These are phyloP conservation scores for Rubia occidens DNA, from an alignment of 305 asterid species.

Conservation along the genomic window DNA sequence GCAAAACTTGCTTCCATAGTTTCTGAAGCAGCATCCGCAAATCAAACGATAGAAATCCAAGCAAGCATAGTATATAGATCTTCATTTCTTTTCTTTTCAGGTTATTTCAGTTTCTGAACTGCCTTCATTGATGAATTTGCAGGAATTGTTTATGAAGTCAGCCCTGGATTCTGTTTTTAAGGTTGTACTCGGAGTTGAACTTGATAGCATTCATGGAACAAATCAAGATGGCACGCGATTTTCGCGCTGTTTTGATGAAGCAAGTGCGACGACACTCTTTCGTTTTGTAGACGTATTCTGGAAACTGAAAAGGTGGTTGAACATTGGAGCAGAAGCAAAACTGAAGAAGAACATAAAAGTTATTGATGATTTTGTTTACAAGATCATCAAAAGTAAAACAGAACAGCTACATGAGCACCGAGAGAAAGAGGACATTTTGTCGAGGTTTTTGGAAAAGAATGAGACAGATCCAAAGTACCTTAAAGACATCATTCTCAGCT, in stretches of 20 bases:
- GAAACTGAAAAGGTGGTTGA: conserved; percentile 35
- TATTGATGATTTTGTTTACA: conserved; percentile 33
- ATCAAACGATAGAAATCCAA: conserved; percentile 20
- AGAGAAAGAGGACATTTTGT: conserved; percentile 41
- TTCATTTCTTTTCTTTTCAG: not conserved
- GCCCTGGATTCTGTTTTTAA: conserved; percentile 43
- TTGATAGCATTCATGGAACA: conserved; percentile 33
- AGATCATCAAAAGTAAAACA: conserved; percentile 29
- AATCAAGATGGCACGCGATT: conserved; percentile 34
- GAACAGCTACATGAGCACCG: conserved; percentile 31
- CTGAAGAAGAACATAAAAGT: conserved; percentile 36
- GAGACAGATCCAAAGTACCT: conserved; percentile 61
- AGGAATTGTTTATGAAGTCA: conserved; percentile 43
- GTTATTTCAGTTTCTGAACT: not conserved
- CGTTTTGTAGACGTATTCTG: conserved; percentile 41
- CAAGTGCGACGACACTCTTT: conserved; percentile 30
- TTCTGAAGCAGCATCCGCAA: conserved; percentile 22
- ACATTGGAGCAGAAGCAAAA: conserved; percentile 39
- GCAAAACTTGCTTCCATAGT: conserved; percentile 32
- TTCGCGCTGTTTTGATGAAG: conserved; percentile 40
- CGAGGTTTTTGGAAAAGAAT: conserved; percentile 42
- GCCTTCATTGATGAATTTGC: not conserved
- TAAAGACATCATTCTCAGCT: conserved; percentile 63
- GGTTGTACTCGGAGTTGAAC: conserved; percentile 46
- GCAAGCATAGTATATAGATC: conserved; percentile 3